Evolutionary conservation across 306 rosid genomes (phyloP), one percentile per base, ranked within the genome.

Genomic region (Quercus agrifolia): DNA sequence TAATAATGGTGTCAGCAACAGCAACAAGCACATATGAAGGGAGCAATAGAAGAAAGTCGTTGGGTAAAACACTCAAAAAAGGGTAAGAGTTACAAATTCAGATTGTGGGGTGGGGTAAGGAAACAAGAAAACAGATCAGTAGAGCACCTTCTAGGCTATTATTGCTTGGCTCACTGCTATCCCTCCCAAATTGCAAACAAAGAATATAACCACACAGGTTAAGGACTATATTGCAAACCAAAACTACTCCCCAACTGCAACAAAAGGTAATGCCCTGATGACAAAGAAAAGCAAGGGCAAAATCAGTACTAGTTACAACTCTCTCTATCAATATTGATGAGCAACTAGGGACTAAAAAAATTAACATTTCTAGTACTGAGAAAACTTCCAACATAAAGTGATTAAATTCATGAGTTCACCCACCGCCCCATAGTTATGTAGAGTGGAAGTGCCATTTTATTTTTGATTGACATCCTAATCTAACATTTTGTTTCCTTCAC

Each of bases 231-330:
- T 59, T 20, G 62, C 77, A 72, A 72, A 69, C 66, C 83, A 80
- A 70, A 54, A 76, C 84, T 88, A 88, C 85, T 90, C 92, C 17
- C 72, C 81, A n/a, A 77, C 86, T 0, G 83, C 91, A 57, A 88
- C 3, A 12, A 88, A 87, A 41, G 95, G 95, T 67, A 88, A 44
- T 78, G 88, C 91, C 91, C 94, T 87, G 81, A 81, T 69, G 78
- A 70, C 71, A 77, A 77, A 75, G 54, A 19, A 78, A 84, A 56
- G 75, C 2, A 71, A 56, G 71, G 35, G 49, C 14, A 66, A 66
- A 62, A 63, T 80, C 44, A 79, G 51, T 77, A 75, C 31, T 23
- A 10, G 70, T 58, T 82, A 63, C 82, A 77, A 74, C 7, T 7
- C 35, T 76, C 77, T 79, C 80, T 82, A 72, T 55, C 21, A 74